Evolutionary conservation across 257 asterid species (phyloP).

Genomic region (Cynanchum wilfordii): DNA sequence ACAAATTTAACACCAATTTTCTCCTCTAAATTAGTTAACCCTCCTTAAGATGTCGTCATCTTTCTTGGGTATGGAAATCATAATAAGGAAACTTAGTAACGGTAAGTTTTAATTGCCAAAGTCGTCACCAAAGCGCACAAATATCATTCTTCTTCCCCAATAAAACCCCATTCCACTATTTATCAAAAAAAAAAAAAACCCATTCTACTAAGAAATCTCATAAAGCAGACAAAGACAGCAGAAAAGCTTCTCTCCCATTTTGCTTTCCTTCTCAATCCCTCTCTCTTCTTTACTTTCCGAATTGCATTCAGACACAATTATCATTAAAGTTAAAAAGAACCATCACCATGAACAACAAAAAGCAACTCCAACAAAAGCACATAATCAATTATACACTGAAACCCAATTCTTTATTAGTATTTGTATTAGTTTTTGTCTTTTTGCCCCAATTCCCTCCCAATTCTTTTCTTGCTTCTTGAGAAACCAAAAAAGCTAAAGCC

Average conservation of each 20-base stretch:
- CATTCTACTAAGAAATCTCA: background rate
- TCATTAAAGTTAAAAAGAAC: background rate
- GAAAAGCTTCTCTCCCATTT: background rate
- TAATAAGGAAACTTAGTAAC: background rate
- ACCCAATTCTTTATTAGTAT: background rate
- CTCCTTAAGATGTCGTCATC: too few species aligned
- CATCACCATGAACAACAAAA: conserved; percentile 1
- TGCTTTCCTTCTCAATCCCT: background rate
- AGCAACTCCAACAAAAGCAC: conserved; percentile 1
- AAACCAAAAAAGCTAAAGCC: conserved; percentile 37
- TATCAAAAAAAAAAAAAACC: too few species aligned
- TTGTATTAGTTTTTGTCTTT: background rate
- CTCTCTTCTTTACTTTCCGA: background rate
- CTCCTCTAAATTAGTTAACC: too few species aligned
- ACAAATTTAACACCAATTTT: too few species aligned
- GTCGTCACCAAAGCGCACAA: background rate
- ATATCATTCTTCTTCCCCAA: background rate
- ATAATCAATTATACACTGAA: background rate
- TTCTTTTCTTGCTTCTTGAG: conserved; percentile 72
- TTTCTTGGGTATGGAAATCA: background rate
- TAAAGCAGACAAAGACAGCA: conserved; percentile 2
- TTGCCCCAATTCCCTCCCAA: conserved; percentile 27
- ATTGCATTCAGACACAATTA: conserved; percentile 1
- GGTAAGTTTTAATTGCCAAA: background rate
- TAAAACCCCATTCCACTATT: background rate